These are phyloP conservation scores for Furcasterigmium sp. DNA, from an alignment of 2,329 filamentous ascomycete genomes.

Conservation along the genomic window DNA sequence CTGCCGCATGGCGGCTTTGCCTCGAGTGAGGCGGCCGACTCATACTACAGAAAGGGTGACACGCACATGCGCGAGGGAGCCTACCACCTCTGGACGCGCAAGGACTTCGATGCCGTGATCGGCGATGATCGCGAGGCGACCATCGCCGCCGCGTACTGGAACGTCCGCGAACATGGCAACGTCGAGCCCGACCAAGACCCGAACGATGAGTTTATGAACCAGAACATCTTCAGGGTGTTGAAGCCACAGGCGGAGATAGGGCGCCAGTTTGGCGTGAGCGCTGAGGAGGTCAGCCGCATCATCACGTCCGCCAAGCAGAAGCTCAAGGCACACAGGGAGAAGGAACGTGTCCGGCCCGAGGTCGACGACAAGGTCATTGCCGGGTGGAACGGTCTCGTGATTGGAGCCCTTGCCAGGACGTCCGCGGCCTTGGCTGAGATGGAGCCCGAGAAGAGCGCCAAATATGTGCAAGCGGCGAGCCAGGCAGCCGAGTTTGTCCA, in stretches of 20 bases:
- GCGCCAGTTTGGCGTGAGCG: constrained; percentile 67
- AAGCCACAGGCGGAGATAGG: constrained; percentile 65
- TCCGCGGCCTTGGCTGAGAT: constrained; percentile 61
- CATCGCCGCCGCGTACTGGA: constrained; percentile 79
- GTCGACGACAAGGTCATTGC: constrained; percentile 86
- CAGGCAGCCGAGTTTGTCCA: constrained; percentile 69
- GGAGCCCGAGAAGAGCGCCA: constrained; percentile 49
- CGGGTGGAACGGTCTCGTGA: constrained; percentile 83
- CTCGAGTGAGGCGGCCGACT: constrained; percentile 88
- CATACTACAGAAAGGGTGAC: constrained; percentile 67
- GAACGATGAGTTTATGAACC: constrained; percentile 90
- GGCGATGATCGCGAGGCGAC: constrained; percentile 42
- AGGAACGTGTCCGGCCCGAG: constrained; percentile 68
- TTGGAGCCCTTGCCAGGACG: constrained; percentile 74
- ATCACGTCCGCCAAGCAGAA: constrained; percentile 63
- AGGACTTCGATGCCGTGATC: constrained; percentile 77
- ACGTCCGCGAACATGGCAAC: constrained; percentile 79
- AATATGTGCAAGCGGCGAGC: constrained; percentile 61
- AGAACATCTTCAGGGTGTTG: constrained; percentile 77
- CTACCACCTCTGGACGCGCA: constrained; percentile 89
- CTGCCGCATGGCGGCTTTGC: constrained; percentile 70
- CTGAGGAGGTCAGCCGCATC: constrained; percentile 62
- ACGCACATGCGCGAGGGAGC: constrained; percentile 83
- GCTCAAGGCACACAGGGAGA: constrained; percentile 66
- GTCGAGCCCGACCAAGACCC: constrained; percentile 77